phyloP scores from a whole-genome alignment of 2,329 filamentous ascomycete species.

The Ophiostoma quercus region DNA sequence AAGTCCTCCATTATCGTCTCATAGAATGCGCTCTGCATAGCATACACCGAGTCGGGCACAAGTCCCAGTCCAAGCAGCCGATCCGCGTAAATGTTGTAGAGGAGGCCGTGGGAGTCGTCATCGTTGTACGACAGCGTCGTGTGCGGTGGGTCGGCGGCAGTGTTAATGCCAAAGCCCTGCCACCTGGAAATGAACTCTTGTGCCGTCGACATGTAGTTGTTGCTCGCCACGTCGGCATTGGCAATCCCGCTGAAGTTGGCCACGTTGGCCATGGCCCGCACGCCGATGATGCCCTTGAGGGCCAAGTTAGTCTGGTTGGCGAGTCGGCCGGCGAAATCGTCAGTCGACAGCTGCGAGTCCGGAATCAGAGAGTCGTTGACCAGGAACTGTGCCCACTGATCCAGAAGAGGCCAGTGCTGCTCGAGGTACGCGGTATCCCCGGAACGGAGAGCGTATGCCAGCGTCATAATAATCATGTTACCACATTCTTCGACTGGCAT shows the following conservation, averaged over 20 bases:
- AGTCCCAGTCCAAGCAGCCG: slow-evolving; percentile 70
- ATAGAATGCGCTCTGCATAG: slow-evolving; percentile 74
- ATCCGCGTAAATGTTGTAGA: slow-evolving; percentile 83
- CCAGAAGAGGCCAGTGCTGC: slow-evolving; percentile 63
- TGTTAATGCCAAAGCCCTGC: slow-evolving; percentile 65
- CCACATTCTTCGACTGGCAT: slow-evolving; percentile 71
- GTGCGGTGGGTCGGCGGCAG: slow-evolving; percentile 56
- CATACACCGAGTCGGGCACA: slow-evolving; percentile 69
- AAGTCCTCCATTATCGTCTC: slow-evolving; percentile 64
- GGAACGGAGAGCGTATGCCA: slow-evolving; percentile 53
- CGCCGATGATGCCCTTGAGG: slow-evolving; percentile 72
- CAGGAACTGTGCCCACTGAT: slow-evolving; percentile 69
- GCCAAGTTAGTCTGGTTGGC: slow-evolving; percentile 69
- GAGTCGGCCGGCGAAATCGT: slow-evolving; percentile 66
- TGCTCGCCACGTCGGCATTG: slow-evolving; percentile 31
- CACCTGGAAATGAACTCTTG: slow-evolving; percentile 65
- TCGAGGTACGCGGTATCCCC: slow-evolving; percentile 42
- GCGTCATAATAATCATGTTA: slow-evolving; percentile 65
- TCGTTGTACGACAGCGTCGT: slow-evolving; percentile 75
- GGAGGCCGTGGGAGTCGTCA: slow-evolving; percentile 45
- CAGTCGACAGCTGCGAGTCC: slow-evolving; percentile 67
- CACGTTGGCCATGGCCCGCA: slow-evolving; percentile 70
- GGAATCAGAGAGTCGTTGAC: slow-evolving; percentile 65
- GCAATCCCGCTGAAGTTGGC: slow-evolving; percentile 55
- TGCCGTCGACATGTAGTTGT: slow-evolving; percentile 23